Percentiles rank a stretch among this genome's conserved stretches.
phyloP scores from a whole-genome alignment of 2,329 filamentous ascomycete genomes.

The Ophiostoma sp. region DNA sequence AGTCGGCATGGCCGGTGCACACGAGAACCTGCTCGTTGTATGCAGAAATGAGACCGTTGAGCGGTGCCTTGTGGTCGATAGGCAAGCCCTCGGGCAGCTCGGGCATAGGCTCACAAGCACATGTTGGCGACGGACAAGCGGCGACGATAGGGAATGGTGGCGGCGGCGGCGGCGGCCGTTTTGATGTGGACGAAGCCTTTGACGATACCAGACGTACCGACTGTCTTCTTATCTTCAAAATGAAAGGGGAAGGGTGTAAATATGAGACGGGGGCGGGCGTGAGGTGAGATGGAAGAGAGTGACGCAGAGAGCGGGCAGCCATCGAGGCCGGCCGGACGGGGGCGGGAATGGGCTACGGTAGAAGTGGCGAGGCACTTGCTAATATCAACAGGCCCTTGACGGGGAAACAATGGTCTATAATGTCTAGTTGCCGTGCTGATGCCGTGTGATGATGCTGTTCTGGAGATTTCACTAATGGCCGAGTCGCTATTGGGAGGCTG shows the following conservation, averaged over 20 bases:
- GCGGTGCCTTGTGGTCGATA: slow-evolving; percentile 64
- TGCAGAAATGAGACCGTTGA: slow-evolving; percentile 70
- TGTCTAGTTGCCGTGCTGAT: background rate
- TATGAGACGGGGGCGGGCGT: background rate
- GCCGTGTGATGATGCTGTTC: background rate
- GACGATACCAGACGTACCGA: background rate
- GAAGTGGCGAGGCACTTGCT: too few relatives aligned
- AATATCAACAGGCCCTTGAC: too few relatives aligned
- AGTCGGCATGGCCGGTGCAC: slow-evolving; percentile 74
- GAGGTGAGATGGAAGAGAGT: background rate
- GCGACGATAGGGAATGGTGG: slow-evolving; percentile 41
- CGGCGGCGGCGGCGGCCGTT: slow-evolving; percentile 21
- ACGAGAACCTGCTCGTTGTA: slow-evolving; percentile 81
- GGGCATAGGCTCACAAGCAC: slow-evolving; percentile 64
- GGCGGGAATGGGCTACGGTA: background rate
- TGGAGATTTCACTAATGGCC: background rate
- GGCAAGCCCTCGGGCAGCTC: slow-evolving; percentile 59
- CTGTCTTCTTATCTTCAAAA: background rate
- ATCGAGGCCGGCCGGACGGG: background rate
- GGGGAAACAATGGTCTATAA: too few relatives aligned
- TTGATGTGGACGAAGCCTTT: background rate
- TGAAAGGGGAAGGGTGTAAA: background rate
- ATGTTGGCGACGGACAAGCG: slow-evolving; percentile 69
- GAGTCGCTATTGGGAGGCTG: background rate
- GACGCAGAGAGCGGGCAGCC: slow-evolving; percentile 1